Conservation (phyloP, 179 eudicot genomes). For the Spergularia azorica region DNA sequence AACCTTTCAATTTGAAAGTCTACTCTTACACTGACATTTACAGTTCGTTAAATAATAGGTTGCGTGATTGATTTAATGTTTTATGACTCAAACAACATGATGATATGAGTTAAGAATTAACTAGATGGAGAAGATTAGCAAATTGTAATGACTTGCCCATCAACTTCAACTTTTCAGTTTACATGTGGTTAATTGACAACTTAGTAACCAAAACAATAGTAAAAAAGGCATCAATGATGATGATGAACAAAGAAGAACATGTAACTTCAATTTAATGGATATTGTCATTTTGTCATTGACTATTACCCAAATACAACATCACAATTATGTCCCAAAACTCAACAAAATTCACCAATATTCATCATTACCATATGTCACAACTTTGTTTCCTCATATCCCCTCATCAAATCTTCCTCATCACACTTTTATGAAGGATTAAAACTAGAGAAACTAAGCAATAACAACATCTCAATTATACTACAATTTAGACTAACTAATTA, state of each 20-base stretch:
- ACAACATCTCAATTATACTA: conserved; percentile 1
- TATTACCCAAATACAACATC: conserved; percentile 4
- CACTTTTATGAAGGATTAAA: no score
- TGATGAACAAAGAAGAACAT: conserved; percentile 17
- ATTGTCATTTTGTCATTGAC: conserved; percentile 20
- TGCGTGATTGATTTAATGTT: no score
- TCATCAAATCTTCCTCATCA: conserved; percentile 1
- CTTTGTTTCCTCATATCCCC: conserved; percentile 25
- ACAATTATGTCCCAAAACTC: conserved; percentile 22
- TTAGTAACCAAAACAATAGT: conserved; percentile 4
- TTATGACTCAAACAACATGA: no score
- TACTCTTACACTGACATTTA: no score
- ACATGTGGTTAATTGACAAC: neutral
- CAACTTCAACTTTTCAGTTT: no score
- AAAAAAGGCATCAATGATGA: neutral
- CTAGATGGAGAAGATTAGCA: no score
- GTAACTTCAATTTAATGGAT: conserved; percentile 14
- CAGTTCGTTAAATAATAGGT: no score
- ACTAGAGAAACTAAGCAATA: neutral
- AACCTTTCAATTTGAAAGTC: no score
- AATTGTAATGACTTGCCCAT: no score
- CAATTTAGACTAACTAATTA: neutral
- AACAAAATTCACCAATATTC: conserved; percentile 13
- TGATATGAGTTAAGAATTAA: no score
- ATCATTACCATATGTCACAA: conserved; percentile 17